Base-by-base conservation (phyloP, 2,329 filamentous ascomycete genomes). In the Pyrenophora seminiperda region DNA sequence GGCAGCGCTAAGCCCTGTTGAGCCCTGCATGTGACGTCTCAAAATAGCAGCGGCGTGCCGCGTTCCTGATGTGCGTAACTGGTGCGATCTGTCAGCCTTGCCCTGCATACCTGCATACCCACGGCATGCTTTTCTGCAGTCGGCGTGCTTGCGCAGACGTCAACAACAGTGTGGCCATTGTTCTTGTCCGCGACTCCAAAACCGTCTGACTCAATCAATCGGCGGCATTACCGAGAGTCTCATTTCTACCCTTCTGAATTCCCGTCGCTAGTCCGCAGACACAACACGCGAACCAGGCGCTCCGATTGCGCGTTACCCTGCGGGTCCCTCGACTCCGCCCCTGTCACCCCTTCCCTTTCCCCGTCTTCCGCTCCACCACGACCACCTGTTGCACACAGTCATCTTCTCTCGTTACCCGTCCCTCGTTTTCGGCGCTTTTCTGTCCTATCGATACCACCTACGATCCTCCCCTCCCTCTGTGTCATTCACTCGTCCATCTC, bases 351-450 rank as follows among this genome's bases (percentile, higher is more conserved):
- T 19, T 41, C 47, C 51, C 51, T 52, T 19, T 41, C 47, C 51
- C 54, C 54, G 29, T 56, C 54, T 50, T 54, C 52, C 48, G 51
- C 50, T 59, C 60, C 61, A 57, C 53, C 56, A 58, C 48, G 41
- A 22, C 57, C 56, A 54, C 56, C 58, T 46, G 47, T 52, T 46
- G 37, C 56, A 52, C 45, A 43, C 55, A 47, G 40, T 56, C 59
- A 56, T 58, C 56, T 44, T 56, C 61, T 62, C 44, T 63, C 56
- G 44, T 56, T 62, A 55, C 65, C 49, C 66, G 65, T 66, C 68
- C 62, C 56, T 72, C 67, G 62, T 70, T 71, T 65, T 27, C 61
- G 63, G 52, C 50, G 51, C 54, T 41, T 53, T 37, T 41, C 48
- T 42, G 49, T 59, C 54, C 50, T 44, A 47, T 58, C 56, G 53